A percentile compares a stretch with the other conserved stretches of the same genome.
Conservation (phyloP, 345 rosid genomes). For the Brassica rapa region DNA sequence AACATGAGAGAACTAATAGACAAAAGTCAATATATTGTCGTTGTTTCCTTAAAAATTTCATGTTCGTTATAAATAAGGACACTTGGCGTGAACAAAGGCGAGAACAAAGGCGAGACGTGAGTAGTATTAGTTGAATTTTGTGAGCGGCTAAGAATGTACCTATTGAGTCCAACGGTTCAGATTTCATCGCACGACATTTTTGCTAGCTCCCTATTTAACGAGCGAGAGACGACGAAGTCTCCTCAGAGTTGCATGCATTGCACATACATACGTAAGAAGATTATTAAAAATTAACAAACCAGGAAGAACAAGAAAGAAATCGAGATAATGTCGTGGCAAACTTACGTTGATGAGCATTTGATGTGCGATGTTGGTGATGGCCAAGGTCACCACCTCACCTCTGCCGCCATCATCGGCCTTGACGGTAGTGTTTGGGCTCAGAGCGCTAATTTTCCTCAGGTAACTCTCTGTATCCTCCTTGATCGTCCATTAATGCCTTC, state of each 20-base stretch:
- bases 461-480: constrained; percentile 13
- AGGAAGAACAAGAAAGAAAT: background rate
- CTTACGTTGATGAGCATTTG: constrained; percentile 85
- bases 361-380: constrained; percentile 83
- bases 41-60: constrained; percentile 1
- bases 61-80: constrained; percentile 28
- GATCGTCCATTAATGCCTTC: background rate
- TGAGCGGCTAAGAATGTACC: constrained; percentile 29
- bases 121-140: background rate
- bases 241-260: constrained; percentile 15
- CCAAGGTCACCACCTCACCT: constrained; percentile 68
- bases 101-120: constrained; percentile 39
- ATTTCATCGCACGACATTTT: constrained; percentile 18
- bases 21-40: background rate
- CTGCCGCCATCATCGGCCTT: constrained; percentile 79
- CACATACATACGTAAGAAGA: background rate
- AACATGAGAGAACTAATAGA: too few species aligned
- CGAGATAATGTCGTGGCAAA: constrained; percentile 79
- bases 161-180: constrained; percentile 19
- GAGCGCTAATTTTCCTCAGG: constrained; percentile 73
- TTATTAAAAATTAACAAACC: background rate
- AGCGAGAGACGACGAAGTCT: constrained; percentile 28
- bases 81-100: constrained; percentile 34
- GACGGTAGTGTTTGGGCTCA: constrained; percentile 95
- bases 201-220: constrained; percentile 36